These are phyloP conservation scores for Papiliotrema laurentii DNA, from an alignment of 1,284 basidiomycete genomes.

Conservation along the genomic window DNA sequence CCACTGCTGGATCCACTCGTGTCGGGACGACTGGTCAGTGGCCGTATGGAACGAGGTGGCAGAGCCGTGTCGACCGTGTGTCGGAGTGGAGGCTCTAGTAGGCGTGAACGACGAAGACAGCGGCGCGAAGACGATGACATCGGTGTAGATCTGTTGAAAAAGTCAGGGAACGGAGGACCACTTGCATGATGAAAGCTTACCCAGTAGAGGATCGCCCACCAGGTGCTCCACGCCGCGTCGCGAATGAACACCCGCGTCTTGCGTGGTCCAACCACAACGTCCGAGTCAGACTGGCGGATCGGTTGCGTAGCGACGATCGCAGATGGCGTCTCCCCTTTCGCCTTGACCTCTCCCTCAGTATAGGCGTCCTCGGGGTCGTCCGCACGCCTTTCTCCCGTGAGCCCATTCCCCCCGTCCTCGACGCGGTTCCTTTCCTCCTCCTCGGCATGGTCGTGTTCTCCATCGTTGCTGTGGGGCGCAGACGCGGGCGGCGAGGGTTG, in stretches of 20 bases:
- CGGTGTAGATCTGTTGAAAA: constrained; percentile 67
- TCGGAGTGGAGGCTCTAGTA: constrained; percentile 10
- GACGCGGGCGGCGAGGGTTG: constrained; percentile 7
- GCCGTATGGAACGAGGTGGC: constrained; percentile 6
- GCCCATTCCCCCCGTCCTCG: constrained; percentile 1
- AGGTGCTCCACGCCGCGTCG: constrained; percentile 77
- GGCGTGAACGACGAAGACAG: constrained; percentile 58
- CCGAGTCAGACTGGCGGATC: background rate
- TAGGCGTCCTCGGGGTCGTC: constrained; percentile 15
- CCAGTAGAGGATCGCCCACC: constrained; percentile 76
- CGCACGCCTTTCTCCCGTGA: constrained; percentile 9
- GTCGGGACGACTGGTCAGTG: constrained; percentile 15
- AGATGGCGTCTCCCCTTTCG: background rate
- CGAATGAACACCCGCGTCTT: constrained; percentile 63
- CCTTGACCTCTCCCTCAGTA: constrained; percentile 1
- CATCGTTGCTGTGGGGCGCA: constrained; percentile 8
- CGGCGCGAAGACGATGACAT: constrained; percentile 76
- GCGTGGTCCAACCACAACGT: constrained; percentile 33
- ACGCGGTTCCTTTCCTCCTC: constrained; percentile 1
- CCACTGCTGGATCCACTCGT: constrained; percentile 42
- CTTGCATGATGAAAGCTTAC: constrained; percentile 49
- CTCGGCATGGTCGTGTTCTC: constrained; percentile 1
- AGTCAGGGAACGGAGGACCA: background rate
- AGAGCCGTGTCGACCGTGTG: constrained; percentile 3
- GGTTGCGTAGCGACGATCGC: background rate